Percentiles rank a stretch among this genome's conserved stretches.
These are phyloP conservation scores for Fistulifera pelliculosa DNA, from an alignment of 108 stramenopile species.

Conservation along the genomic window DNA sequence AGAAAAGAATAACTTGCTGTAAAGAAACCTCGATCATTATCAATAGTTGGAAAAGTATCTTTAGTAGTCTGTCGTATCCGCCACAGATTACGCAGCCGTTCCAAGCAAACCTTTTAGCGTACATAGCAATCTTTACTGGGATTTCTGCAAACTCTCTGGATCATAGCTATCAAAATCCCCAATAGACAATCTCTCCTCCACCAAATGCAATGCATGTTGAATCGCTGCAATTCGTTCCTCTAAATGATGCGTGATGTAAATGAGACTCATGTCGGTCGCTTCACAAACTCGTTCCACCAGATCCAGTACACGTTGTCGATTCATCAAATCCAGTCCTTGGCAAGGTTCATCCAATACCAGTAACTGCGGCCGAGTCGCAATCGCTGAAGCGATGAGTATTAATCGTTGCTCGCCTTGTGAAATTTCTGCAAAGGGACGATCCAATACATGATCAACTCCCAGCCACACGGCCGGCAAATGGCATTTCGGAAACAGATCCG, in stretches of 20 bases:
- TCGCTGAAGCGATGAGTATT: slow-evolving; percentile 49
- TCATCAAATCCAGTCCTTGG: slow-evolving; percentile 56
- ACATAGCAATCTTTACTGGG: no score
- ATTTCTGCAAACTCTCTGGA: slow-evolving; percentile 9
- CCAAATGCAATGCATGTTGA: slow-evolving; percentile 38
- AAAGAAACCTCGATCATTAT: no score
- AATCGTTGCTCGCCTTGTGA: slow-evolving; percentile 82
- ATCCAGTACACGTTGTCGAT: slow-evolving; percentile 40
- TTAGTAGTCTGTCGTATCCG: no score
- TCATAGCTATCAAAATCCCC: slow-evolving; percentile 18
- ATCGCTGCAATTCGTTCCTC: slow-evolving; percentile 51
- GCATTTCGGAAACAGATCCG: not conserved
- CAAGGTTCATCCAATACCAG: slow-evolving; percentile 69
- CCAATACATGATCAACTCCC: slow-evolving; percentile 15
- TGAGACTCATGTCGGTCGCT: slow-evolving; percentile 45
- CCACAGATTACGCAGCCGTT: no score
- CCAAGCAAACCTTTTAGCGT: no score
- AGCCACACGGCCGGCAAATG: slow-evolving; percentile 2
- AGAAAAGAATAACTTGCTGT: no score
- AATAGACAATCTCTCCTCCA: slow-evolving; percentile 33
- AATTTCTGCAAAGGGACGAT: slow-evolving; percentile 35
- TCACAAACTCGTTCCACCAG: slow-evolving; percentile 46
- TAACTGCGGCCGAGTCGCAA: slow-evolving; percentile 49
- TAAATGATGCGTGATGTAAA: slow-evolving; percentile 71
- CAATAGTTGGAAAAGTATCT: no score